phyloP scores from a whole-genome alignment of 75 land plant species.

The Adiantum capillusveneris region DNA sequence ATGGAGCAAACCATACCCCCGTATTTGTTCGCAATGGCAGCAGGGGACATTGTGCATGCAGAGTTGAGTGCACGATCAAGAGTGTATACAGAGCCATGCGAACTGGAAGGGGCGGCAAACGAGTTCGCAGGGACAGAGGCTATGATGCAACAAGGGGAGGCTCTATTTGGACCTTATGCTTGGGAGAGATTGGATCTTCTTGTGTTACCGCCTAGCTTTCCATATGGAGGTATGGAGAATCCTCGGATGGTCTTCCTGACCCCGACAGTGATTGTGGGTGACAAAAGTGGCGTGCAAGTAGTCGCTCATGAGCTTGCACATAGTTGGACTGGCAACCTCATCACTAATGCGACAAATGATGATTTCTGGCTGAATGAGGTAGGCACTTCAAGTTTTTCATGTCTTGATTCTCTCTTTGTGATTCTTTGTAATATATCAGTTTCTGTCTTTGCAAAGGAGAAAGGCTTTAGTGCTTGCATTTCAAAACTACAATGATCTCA shows the following conservation, averaged over 20 bases:
- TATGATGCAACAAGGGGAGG: slow-evolving; percentile 69
- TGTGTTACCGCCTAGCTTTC: slow-evolving; percentile 83
- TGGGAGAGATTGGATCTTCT: slow-evolving; percentile 87
- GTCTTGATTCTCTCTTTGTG: no score
- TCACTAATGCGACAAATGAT: slow-evolving; percentile 78
- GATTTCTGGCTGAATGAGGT: slow-evolving; percentile 98
- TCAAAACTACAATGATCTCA: no score
- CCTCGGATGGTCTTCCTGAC: slow-evolving; percentile 90
- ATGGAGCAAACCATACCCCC: slow-evolving; percentile 85
- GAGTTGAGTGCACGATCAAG: slow-evolving; percentile 72
- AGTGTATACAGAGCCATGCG: slow-evolving; percentile 62
- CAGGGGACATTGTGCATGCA: slow-evolving; percentile 46
- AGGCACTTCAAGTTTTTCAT: neutral
- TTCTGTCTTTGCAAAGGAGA: no score
- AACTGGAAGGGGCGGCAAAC: slow-evolving; percentile 56
- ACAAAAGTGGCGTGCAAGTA: slow-evolving; percentile 69
- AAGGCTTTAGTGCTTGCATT: no score
- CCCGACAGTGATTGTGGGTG: slow-evolving; percentile 79
- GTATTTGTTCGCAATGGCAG: slow-evolving; percentile 83
- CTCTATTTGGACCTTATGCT: slow-evolving; percentile 67
- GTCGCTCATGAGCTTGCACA: slow-evolving; percentile 96
- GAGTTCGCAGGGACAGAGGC: slow-evolving; percentile 71
- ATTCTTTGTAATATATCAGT: no score
- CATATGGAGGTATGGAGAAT: slow-evolving; percentile 96
- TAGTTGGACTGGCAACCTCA: slow-evolving; percentile 95